phyloP scores from a whole-genome alignment of 805 yeast genomes.

The Candida namnaoensis region DNA sequence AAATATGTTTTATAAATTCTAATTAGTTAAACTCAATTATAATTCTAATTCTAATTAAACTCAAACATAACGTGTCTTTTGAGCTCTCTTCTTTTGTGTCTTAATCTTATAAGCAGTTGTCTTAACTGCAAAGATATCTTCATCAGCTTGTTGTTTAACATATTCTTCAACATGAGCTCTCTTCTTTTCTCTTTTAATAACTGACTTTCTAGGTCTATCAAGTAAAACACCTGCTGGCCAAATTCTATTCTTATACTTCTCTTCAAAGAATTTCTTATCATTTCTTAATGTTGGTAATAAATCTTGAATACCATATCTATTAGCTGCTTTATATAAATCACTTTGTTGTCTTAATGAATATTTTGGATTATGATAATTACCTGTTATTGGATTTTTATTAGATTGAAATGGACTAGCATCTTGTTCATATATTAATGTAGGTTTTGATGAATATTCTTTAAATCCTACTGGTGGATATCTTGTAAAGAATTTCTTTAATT shows the following conservation, averaged over 20 bases:
- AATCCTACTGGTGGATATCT: constrained; percentile 84
- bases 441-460: constrained; percentile 51
- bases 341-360: constrained; percentile 78
- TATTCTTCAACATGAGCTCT: constrained; percentile 58
- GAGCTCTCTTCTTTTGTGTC: neutral
- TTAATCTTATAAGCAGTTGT: neutral
- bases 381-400: constrained; percentile 75
- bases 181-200: constrained; percentile 56
- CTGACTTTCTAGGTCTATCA: constrained; percentile 61
- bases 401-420: constrained; percentile 84
- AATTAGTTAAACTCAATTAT: no score
- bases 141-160: constrained; percentile 53
- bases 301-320: constrained; percentile 70
- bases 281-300: constrained; percentile 50
- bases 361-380: constrained; percentile 67
- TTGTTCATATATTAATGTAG: constrained; percentile 57
- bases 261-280: constrained; percentile 64
- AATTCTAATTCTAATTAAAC: no score
- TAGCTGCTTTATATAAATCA: constrained; percentile 75
- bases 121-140: constrained; percentile 55
- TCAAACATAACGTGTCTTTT: neutral
- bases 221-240: constrained; percentile 67
- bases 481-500: constrained; percentile 64
- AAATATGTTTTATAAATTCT: no score
- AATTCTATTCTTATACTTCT: constrained; percentile 61